Evolutionary conservation across 129 eudicot genomes (phyloP).

Genomic region (Chrysanthemum seticuspe): DNA sequence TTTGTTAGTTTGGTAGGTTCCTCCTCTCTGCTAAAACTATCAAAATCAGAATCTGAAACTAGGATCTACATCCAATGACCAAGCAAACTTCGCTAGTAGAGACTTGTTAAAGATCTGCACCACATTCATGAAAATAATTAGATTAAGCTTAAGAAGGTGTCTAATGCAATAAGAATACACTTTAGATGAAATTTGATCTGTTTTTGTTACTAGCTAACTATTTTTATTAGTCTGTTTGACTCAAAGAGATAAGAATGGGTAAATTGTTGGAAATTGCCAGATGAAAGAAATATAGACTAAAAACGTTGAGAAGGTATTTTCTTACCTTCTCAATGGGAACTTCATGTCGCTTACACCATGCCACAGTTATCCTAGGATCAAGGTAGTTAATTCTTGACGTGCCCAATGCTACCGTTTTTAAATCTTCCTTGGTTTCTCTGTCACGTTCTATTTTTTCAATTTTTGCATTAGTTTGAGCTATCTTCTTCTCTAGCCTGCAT

Average conservation of each 20-base stretch:
- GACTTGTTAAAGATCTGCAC: slow-evolving; percentile 96
- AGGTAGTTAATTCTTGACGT: slow-evolving; percentile 92
- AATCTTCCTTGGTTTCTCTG: slow-evolving; percentile 75
- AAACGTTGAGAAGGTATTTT: too few relatives aligned
- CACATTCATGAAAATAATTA: background rate
- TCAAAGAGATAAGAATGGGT: too few relatives aligned
- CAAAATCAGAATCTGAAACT: slow-evolving; percentile 76
- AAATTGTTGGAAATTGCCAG: too few relatives aligned
- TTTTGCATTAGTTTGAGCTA: slow-evolving; percentile 56
- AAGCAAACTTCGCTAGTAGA: slow-evolving; percentile 82
- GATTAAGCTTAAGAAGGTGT: too few relatives aligned
- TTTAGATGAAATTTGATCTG: background rate
- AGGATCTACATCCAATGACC: slow-evolving; percentile 97
- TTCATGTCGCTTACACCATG: slow-evolving; percentile 97
- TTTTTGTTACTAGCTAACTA: too few relatives aligned
- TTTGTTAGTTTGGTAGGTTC: slow-evolving; percentile 22
- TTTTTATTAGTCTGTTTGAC: background rate
- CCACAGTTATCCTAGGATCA: slow-evolving; percentile 97
- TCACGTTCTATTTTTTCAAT: slow-evolving; percentile 83
- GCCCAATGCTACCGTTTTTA: slow-evolving; percentile 92
- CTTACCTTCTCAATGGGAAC: slow-evolving; percentile 92
- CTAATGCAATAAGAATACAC: too few relatives aligned
- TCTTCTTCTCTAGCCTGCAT: slow-evolving; percentile 79
- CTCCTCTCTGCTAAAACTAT: slow-evolving; percentile 26
- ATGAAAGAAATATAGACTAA: too few relatives aligned